phyloP scores from a whole-genome alignment of 352 stramenopile species.

The Globisporangium emineosum region DNA sequence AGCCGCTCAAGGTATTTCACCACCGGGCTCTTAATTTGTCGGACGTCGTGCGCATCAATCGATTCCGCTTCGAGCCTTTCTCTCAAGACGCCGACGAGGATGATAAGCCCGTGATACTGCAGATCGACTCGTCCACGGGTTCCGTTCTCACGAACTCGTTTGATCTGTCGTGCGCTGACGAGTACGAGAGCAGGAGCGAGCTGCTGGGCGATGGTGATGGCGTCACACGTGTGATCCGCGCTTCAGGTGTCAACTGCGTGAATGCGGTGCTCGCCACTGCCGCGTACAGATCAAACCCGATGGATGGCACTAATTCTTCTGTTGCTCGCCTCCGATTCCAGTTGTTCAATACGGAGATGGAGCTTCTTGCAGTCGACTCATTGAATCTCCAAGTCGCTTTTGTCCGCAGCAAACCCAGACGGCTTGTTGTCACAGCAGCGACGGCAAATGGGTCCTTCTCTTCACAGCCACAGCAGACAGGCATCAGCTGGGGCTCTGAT shows the following conservation, averaged over 20 bases:
- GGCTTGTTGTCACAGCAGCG: conserved; percentile 5
- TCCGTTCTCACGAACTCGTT: conserved; percentile 7
- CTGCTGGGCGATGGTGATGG: background rate
- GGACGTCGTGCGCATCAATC: conserved; percentile 4
- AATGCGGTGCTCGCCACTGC: conserved; percentile 20
- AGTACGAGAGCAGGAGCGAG: conserved; percentile 11
- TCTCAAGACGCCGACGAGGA: background rate
- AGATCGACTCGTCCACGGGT: conserved; percentile 20
- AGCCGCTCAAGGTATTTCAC: background rate
- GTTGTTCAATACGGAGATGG: conserved; percentile 15
- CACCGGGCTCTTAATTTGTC: background rate
- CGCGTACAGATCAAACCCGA: background rate
- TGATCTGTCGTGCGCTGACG: conserved; percentile 4
- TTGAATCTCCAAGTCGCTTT: background rate
- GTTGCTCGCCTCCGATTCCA: conserved; percentile 5
- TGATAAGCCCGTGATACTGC: conserved; percentile 15
- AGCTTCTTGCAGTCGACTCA: conserved; percentile 3
- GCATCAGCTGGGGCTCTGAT: background rate
- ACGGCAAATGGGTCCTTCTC: background rate
- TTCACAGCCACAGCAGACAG: background rate
- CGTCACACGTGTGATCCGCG: conserved; percentile 8
- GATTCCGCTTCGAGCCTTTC: background rate
- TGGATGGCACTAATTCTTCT: background rate
- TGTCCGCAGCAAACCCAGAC: conserved; percentile 1
- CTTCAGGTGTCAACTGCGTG: conserved; percentile 24